Evolutionary conservation across 2,329 filamentous ascomycete species (phyloP), one percentile per base, ranked within the genome.

Genomic region (Penicillium italicum): DNA sequence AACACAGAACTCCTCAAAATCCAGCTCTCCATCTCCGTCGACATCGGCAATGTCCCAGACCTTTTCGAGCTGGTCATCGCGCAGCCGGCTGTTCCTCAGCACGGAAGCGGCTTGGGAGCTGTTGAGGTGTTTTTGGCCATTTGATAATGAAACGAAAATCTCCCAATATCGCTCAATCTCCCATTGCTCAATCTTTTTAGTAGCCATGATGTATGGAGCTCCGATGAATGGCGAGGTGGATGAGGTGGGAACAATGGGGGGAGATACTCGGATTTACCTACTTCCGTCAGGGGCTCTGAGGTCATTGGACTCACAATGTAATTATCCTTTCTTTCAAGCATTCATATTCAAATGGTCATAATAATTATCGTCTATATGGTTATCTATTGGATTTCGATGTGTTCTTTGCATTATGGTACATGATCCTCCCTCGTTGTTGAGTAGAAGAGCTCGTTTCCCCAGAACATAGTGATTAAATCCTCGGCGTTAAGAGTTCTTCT

Each of bases 1-100:
- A 56, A 99, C 94, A 75, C 94, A 99, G 74, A 99, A 99, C 80
- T 99, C 94, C 78, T 99, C 94, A 79, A 99, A 99, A 77, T 99
- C 94, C 52, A 99, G 81, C 75, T 95, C 95, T 61, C 94, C 94
- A 78, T 99, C 94, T 66, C 92, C 92, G 76, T 99, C 94, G 59
- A 99, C 91, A 73, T 99, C 94, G 56, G 94, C 91, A 60, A 99
- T 82, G 70, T 99, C 94, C 94, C 94, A 99, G 60, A 99, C 90
- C 66, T 87, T 85, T 78, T 97, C 94, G n/a, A 99, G 86, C 77
- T 99, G 93, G 69, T 87, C 85, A 72, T 90, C 86, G 60, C 83
- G 80, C 59, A 90, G 78, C 66, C 85, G 85, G 62, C 83, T 87
- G 79, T 90, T 90, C 74, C 88, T 87, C 68, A 90, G 80, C 30